These are phyloP conservation scores for Bothriochloa decipiens DNA, from an alignment of 176 grass and related monocot species.

Conservation along the genomic window DNA sequence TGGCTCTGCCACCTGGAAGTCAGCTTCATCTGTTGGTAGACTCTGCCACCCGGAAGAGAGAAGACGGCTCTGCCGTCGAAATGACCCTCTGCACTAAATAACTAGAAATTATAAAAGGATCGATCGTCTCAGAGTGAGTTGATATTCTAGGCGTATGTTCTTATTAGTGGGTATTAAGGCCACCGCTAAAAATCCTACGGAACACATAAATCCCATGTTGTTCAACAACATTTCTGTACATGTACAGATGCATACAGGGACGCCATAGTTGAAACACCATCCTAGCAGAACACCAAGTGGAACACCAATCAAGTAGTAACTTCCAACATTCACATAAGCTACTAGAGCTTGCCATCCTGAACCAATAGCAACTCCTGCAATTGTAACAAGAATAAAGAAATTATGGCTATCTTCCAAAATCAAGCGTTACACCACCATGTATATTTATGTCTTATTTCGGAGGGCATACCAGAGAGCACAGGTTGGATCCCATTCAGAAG, in stretches of 20 bases:
- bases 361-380: slow-evolving; percentile 60
- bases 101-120: too few relatives aligned
- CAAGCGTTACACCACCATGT: background rate
- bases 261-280: slow-evolving; percentile 41
- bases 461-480: slow-evolving; percentile 46
- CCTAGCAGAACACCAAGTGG: slow-evolving; percentile 52
- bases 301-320: slow-evolving; percentile 61
- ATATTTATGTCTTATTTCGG: too few relatives aligned
- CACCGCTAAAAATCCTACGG: too few relatives aligned
- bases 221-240: background rate
- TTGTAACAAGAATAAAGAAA: background rate
- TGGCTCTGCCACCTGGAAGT: too few relatives aligned
- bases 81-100: too few relatives aligned
- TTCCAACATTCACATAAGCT: slow-evolving; percentile 62
- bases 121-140: too few relatives aligned
- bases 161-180: too few relatives aligned
- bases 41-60: too few relatives aligned
- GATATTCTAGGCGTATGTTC: too few relatives aligned
- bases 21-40: too few relatives aligned
- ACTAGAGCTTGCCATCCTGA: slow-evolving; percentile 51
- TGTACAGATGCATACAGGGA: slow-evolving; percentile 34
- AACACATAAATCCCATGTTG: background rate
- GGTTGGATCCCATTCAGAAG: slow-evolving; percentile 56
- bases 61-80: too few relatives aligned
- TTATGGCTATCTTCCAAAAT: background rate